Evolutionary conservation across 2,329 filamentous ascomycete species (phyloP), one percentile per base, ranked within the genome.

Genomic region (Ophioceras dolichostomum): DNA sequence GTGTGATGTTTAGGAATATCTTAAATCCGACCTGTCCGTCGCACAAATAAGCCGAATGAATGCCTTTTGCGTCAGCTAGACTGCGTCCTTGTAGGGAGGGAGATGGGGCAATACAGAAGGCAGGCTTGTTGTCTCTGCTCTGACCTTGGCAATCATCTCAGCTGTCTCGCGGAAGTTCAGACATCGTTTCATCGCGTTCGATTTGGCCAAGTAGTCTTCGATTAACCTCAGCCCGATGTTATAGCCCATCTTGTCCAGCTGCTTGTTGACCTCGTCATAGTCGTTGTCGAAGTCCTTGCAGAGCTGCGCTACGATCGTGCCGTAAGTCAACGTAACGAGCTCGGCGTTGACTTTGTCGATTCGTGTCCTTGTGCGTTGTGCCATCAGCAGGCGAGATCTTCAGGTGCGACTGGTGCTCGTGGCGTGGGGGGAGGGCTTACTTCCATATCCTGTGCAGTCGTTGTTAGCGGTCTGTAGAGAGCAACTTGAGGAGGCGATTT

Each of bases 21-120:
- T 98, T 96, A 67, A 98, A 98, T 39, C 91, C 91, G 46, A 98
- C 83, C 84, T 95, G 45, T n/a, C n/a, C n/a, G n/a, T n/a, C n/a
- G n/a, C n/a, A n/a, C n/a, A n/a, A n/a, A n/a, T n/a, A n/a, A n/a
- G n/a, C n/a, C n/a, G n/a, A n/a, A n/a, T n/a, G n/a, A n/a, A n/a
- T n/a, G n/a, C n/a, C n/a, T n/a, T n/a, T n/a, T n/a, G n/a, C n/a
- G n/a, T n/a, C n/a, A n/a, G n/a, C n/a, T n/a, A n/a, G n/a, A n/a
- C n/a, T n/a, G n/a, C n/a, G n/a, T n/a, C n/a, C n/a, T n/a, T n/a
- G n/a, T n/a, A n/a, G n/a, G n/a, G n/a, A n/a, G n/a, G n/a, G n/a
- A n/a, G n/a, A n/a, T n/a, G n/a, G n/a, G n/a, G n/a, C n/a, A n/a
- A n/a, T n/a, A n/a, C n/a, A n/a, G n/a, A n/a, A n/a, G n/a, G n/a